Percentiles rank a stretch among this genome's conserved stretches.
Evolutionary conservation across 352 stramenopile genomes (phyloP).

Genomic region (Pythium coloratum): DNA sequence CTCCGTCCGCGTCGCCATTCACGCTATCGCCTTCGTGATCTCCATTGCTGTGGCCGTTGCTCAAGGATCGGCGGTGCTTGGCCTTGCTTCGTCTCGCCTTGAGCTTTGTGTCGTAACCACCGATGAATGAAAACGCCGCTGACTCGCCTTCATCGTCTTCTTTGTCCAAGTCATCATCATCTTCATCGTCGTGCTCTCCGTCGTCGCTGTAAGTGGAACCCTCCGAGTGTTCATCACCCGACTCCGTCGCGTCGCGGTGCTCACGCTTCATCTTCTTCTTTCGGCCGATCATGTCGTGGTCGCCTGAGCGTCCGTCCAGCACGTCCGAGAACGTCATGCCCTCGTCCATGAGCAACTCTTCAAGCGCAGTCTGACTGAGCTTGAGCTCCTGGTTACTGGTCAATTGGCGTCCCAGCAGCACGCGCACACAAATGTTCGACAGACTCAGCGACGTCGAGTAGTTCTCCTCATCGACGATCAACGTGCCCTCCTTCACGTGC

Average conservation of each 20-base stretch:
- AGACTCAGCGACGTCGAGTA: conserved; percentile 75
- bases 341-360: conserved; percentile 74
- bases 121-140: conserved; percentile 73
- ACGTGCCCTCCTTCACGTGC: conserved; percentile 86
- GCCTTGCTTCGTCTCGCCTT: conserved; percentile 37
- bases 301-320: conserved; percentile 32
- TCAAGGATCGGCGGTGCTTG: conserved; percentile 2
- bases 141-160: conserved; percentile 33
- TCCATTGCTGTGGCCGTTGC: conserved; percentile 10
- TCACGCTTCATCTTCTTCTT: background rate
- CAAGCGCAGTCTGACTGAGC: conserved; percentile 82
- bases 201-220: conserved; percentile 3
- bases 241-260: background rate
- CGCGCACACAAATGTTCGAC: conserved; percentile 81
- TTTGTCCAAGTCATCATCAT: conserved; percentile 12
- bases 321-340: conserved; percentile 64
- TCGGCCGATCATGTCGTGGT: background rate
- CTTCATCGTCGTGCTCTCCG: conserved; percentile 7
- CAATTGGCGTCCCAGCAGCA: conserved; percentile 70
- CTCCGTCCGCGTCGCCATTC: background rate
- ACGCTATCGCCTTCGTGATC: conserved; percentile 5
- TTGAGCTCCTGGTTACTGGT: conserved; percentile 85
- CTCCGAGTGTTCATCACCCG: background rate
- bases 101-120: conserved; percentile 39
- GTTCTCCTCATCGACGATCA: conserved; percentile 83